Conservation (phyloP, 2,329 filamentous ascomycete species). For the Nigrospora oryzae region DNA sequence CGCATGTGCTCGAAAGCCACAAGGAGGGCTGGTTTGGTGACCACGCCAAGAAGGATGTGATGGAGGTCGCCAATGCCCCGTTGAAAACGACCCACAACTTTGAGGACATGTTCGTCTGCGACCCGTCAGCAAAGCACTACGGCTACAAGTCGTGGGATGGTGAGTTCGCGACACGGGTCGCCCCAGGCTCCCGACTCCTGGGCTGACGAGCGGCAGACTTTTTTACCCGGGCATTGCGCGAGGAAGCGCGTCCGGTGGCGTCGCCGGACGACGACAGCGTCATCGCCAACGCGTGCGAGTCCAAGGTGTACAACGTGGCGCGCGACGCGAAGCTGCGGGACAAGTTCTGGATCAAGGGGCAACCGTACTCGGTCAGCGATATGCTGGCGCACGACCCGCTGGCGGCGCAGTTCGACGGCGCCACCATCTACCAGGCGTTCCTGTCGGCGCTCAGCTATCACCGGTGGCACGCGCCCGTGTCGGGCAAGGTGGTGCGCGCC, state of each 20-base stretch:
- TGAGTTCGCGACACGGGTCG: constrained; percentile 12
- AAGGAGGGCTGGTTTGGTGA: constrained; percentile 46
- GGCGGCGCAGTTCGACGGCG: constrained; percentile 39
- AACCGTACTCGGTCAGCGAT: constrained; percentile 46
- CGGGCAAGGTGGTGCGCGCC: constrained; percentile 42
- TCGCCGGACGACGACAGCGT: constrained; percentile 36
- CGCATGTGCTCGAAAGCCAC: constrained; percentile 35
- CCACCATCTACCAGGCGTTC: constrained; percentile 54
- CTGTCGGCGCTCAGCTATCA: constrained; percentile 51
- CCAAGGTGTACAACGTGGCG: constrained; percentile 31
- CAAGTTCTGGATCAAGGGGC: constrained; percentile 51
- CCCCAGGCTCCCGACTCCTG: neutral
- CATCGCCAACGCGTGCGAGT: constrained; percentile 50
- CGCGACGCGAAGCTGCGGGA: constrained; percentile 36
- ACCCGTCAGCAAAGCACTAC: constrained; percentile 41
- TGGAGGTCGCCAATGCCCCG: constrained; percentile 41
- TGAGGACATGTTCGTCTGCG: constrained; percentile 53
- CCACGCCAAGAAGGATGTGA: constrained; percentile 36
- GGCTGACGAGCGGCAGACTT: constrained; percentile 27
- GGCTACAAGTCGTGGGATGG: constrained; percentile 52
- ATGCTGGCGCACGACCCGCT: constrained; percentile 40
- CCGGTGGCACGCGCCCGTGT: constrained; percentile 52
- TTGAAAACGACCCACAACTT: constrained; percentile 35
- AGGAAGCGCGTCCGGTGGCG: constrained; percentile 37
- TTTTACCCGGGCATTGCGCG: constrained; percentile 45